Evolutionary conservation across 2,329 filamentous ascomycete species (phyloP).

Genomic region (Colletotrichum costaricense): DNA sequence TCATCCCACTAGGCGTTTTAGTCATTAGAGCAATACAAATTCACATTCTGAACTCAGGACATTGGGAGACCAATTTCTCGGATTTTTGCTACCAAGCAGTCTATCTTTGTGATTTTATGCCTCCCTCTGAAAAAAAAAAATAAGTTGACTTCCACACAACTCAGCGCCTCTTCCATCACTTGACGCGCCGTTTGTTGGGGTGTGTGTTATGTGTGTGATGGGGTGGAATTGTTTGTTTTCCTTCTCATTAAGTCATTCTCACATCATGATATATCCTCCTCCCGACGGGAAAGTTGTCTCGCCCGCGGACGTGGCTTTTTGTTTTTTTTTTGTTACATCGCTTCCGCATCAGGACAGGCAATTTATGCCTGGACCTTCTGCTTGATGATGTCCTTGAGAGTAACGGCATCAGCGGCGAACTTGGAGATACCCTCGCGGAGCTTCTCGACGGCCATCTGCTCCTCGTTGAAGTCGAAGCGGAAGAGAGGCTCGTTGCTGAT

Average conservation of each 20-base stretch:
- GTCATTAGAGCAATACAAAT: background rate
- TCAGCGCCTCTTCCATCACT: conserved; percentile 12
- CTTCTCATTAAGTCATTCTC: conserved; percentile 37
- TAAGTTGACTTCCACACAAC: background rate
- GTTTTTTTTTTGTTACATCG: background rate
- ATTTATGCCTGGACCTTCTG: conserved; percentile 76
- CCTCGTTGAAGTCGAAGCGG: conserved; percentile 99
- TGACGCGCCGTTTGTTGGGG: background rate
- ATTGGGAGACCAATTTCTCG: background rate
- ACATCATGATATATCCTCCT: conserved; percentile 34
- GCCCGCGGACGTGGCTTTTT: background rate
- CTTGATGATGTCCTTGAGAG: conserved; percentile 92
- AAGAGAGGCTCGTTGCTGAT: conserved; percentile 89
- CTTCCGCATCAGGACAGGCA: background rate
- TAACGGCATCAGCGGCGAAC: conserved; percentile 95
- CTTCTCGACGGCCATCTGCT: conserved; percentile 99
- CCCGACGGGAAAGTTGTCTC: background rate
- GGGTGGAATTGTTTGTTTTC: background rate
- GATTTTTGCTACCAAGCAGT: background rate
- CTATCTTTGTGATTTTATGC: background rate
- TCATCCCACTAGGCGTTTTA: background rate
- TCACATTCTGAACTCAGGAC: too few species aligned
- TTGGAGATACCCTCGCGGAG: conserved; percentile 99
- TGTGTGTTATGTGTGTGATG: background rate
- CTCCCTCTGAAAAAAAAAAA: background rate